Conservation (phyloP, 2,329 filamentous ascomycete genomes). For the Penicillium brasilianum region DNA sequence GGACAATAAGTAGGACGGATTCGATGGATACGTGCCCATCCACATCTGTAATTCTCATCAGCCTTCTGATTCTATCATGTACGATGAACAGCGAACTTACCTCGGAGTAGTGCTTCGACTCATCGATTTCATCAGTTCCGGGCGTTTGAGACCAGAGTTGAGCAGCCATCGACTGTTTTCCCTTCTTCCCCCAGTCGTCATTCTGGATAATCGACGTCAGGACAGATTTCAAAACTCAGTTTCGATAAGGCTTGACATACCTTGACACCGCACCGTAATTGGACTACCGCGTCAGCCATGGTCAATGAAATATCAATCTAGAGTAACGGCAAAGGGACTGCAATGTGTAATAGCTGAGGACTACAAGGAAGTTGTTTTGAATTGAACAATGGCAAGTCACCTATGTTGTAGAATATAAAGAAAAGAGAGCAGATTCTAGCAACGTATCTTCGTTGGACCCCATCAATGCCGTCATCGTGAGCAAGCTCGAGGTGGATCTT, state of each 20-base stretch:
- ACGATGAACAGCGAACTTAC: conserved; percentile 35
- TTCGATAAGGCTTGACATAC: conserved; percentile 20
- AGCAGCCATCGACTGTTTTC: conserved; percentile 68
- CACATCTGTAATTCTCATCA: conserved; percentile 57
- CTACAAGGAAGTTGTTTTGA: no score
- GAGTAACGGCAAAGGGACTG: background rate
- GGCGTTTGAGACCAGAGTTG: conserved; percentile 69
- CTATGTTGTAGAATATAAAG: background rate
- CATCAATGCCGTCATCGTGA: conserved; percentile 21
- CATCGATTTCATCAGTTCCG: conserved; percentile 66
- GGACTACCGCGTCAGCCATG: conserved; percentile 59
- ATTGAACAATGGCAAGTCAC: no score
- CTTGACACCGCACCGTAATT: conserved; percentile 61
- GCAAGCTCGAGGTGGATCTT: background rate
- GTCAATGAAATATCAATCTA: conserved; percentile 9
- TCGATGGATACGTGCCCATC: conserved; percentile 77
- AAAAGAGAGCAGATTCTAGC: background rate
- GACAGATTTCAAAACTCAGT: background rate
- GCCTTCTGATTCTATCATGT: background rate
- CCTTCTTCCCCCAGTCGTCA: conserved; percentile 74
- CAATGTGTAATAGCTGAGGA: background rate
- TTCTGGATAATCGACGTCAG: conserved; percentile 46
- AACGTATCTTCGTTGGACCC: background rate
- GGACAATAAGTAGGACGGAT: conserved; percentile 67
- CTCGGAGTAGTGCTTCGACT: conserved; percentile 67